These are phyloP conservation scores for Geotrichum histeridarum DNA, from an alignment of 1,139 yeast genomes.

Conservation along the genomic window DNA sequence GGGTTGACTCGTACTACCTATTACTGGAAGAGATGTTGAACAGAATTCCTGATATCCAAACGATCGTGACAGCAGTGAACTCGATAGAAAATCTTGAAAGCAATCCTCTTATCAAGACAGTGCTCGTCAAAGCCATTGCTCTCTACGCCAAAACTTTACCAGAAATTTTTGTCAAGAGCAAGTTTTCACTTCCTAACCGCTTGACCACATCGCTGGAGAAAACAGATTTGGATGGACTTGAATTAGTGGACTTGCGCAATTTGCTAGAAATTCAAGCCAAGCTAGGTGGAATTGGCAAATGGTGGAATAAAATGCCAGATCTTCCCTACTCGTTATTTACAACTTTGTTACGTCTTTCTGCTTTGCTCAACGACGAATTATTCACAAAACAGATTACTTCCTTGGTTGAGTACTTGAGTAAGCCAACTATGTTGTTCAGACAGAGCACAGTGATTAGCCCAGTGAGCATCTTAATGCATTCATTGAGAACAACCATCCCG, in stretches of 20 bases:
- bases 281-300: constrained; percentile 44
- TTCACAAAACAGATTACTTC: constrained; percentile 41
- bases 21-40: constrained; percentile 39
- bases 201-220: constrained; percentile 21
- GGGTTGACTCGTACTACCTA: constrained; percentile 40
- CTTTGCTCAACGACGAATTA: constrained; percentile 31
- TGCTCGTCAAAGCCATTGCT: constrained; percentile 25
- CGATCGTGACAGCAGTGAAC: constrained; percentile 36
- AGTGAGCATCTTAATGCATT: constrained; percentile 30
- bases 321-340: constrained; percentile 53
- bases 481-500: constrained; percentile 21
- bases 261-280: constrained; percentile 34
- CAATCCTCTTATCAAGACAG: constrained; percentile 40
- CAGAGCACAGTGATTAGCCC: constrained; percentile 40
- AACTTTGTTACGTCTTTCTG: constrained; percentile 49
- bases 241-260: constrained; percentile 33
- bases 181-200: constrained; percentile 25
- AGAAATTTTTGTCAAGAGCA: constrained; percentile 22
- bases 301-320: constrained; percentile 53
- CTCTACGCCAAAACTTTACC: constrained; percentile 27
- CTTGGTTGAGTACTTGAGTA: constrained; percentile 41
- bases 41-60: constrained; percentile 49
- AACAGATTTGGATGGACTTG: constrained; percentile 26
- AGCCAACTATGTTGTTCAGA: constrained; percentile 46
- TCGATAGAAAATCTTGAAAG: constrained; percentile 31